Conservation (phyloP, 1,284 basidiomycete genomes). For the Filobasidium uniguttulatum region DNA sequence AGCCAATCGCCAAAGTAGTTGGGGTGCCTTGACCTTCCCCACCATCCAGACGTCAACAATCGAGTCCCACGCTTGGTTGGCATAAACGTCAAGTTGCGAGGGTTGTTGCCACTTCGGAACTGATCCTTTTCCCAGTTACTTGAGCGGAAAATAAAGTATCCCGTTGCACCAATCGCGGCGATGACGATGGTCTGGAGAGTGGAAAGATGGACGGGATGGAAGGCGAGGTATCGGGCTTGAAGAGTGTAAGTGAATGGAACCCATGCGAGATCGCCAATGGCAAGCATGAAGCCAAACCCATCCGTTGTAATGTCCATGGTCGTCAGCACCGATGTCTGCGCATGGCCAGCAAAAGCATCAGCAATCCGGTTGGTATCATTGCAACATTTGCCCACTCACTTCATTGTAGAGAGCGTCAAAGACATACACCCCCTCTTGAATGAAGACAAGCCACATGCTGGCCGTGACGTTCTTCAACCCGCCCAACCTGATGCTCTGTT, state of each 20-base stretch:
- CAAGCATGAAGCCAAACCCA: slow-evolving; percentile 97
- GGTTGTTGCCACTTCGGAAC: slow-evolving; percentile 85
- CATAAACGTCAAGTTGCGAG: slow-evolving; percentile 78
- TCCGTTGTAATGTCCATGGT: slow-evolving; percentile 98
- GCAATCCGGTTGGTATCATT: background rate
- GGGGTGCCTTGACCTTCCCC: slow-evolving; percentile 87
- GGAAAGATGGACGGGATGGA: slow-evolving; percentile 68
- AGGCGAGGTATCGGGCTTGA: slow-evolving; percentile 87
- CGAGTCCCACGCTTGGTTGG: slow-evolving; percentile 76
- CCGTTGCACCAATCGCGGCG: slow-evolving; percentile 53
- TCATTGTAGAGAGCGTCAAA: slow-evolving; percentile 78
- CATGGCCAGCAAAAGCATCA: background rate
- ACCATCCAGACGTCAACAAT: slow-evolving; percentile 91
- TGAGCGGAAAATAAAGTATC: slow-evolving; percentile 82
- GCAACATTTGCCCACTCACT: slow-evolving; percentile 39
- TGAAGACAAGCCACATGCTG: slow-evolving; percentile 77
- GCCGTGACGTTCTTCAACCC: slow-evolving; percentile 58
- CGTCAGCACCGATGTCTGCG: slow-evolving; percentile 59
- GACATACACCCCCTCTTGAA: slow-evolving; percentile 81
- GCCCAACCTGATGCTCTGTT: slow-evolving; percentile 56
- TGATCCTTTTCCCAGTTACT: slow-evolving; percentile 91
- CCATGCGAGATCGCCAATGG: slow-evolving; percentile 85
- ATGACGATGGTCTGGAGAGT: slow-evolving; percentile 49
- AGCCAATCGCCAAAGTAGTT: slow-evolving; percentile 58
- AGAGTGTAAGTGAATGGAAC: slow-evolving; percentile 90